Evolutionary conservation across 2,329 filamentous ascomycete species (phyloP).

Genomic region (Fusarium humuli): DNA sequence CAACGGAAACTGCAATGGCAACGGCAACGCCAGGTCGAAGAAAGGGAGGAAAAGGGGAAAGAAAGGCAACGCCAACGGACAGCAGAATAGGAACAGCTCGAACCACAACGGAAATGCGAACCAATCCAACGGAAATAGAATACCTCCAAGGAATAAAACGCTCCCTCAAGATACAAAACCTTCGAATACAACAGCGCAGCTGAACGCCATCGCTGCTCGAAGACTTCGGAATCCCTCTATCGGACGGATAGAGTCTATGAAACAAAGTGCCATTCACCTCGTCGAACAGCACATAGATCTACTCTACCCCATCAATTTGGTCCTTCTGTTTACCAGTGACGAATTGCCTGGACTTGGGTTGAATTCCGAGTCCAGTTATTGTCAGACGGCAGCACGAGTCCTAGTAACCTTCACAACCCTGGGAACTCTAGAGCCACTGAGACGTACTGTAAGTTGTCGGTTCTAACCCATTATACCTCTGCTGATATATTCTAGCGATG

Average conservation of each 20-base stretch:
- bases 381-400: constrained; percentile 18
- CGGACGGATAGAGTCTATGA: neutral
- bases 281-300: neutral
- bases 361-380: neutral
- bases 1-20: neutral
- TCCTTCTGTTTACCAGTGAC: constrained; percentile 13
- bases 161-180: neutral
- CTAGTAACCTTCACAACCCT: constrained; percentile 37
- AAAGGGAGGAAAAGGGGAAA: neutral
- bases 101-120: constrained; percentile 1
- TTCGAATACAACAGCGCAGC: neutral
- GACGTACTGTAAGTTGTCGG: constrained; percentile 31
- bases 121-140: neutral
- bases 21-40: neutral
- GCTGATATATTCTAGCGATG: constrained; percentile 26
- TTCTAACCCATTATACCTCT: neutral
- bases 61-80: neutral
- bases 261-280: neutral
- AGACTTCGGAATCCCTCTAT: neutral
- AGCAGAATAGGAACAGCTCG: neutral
- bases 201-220: neutral
- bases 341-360: constrained; percentile 3
- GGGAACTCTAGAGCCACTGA: constrained; percentile 42
- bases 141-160: neutral
- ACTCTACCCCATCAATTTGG: constrained; percentile 12